Base-by-base conservation (phyloP, 148 eudicot genomes). In the Mesembryanthemum crystallinum region DNA sequence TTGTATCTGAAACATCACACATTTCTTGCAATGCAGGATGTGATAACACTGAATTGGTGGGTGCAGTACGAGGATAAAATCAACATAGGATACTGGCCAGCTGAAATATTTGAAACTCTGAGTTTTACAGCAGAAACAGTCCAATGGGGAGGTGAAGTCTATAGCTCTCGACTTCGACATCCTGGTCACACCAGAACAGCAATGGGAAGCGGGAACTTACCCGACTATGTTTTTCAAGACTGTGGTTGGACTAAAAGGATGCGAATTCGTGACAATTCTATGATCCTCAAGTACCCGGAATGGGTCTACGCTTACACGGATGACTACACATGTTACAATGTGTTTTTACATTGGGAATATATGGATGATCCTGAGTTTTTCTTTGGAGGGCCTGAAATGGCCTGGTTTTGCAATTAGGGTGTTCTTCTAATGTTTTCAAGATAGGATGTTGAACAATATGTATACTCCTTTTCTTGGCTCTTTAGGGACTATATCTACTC, bases 111-210 rank as follows among this genome's bases (percentile, higher is more conserved):
- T 10, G 57, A 33, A 4, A 32, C 43, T 24, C 61, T 79, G 61
- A 68, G 70, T 45, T 0, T 13, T 13, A 79, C 78, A 24, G 77
- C 74, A 68, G 78, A 73, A 68, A 47, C 74, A n/a, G 78, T 79
- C 64, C 82, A 79, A 64, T 79, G 78, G 78, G 82, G 82, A 73
- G 82, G 82, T 27, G 82, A 79, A 43, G 69, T 79, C 17, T 74
- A 73, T 51, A 79, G 82, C 70, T 59, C 82, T 0, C 47, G 82
- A 37, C 49, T 79, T 9, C 61, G 78, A 29, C 77, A 73, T 35
- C 78, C 77, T 13, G 82, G 74, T 49, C 82, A 79, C 54, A 79
- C 82, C 10, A 27, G 28, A 20, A 79, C 82, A 18, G 82, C 75
- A 39, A 79, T 79, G 82, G 82, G 82, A 4, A 79, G 74, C 42